Percentiles rank a stretch among this genome's conserved stretches.
Evolutionary conservation across 2,329 filamentous ascomycete genomes (phyloP).

Genomic region (Cladorrhinum sp.): DNA sequence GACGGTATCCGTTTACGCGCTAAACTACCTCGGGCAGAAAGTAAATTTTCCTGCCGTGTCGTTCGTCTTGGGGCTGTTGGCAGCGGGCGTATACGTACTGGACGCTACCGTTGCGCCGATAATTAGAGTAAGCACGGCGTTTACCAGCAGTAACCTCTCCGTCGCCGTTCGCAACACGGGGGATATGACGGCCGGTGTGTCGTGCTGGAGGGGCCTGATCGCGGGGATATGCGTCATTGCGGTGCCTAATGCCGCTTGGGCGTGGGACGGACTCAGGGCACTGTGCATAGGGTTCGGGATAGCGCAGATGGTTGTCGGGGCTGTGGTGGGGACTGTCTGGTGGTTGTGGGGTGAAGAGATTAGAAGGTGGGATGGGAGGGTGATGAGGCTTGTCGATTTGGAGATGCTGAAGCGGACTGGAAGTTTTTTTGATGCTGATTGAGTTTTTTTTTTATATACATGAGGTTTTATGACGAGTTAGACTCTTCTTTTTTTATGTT

Average conservation of each 20-base stretch:
- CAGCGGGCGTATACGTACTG: constrained; percentile 41
- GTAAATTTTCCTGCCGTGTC: constrained; percentile 42
- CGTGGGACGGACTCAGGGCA: constrained; percentile 36
- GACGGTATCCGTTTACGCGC: constrained; percentile 29
- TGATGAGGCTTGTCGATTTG: constrained; percentile 48
- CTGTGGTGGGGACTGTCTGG: constrained; percentile 36
- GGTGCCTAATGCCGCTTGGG: constrained; percentile 38
- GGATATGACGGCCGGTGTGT: constrained; percentile 47
- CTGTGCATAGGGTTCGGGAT: constrained; percentile 42
- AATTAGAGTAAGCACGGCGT: constrained; percentile 47
- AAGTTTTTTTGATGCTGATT: constrained; percentile 34
- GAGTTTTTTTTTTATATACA: too few relatives aligned
- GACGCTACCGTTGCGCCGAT: constrained; percentile 42
- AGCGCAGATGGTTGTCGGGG: constrained; percentile 40
- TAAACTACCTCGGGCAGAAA: constrained; percentile 27
- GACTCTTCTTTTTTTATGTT: too few relatives aligned
- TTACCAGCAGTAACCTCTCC: constrained; percentile 47
- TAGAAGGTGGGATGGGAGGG: constrained; percentile 42
- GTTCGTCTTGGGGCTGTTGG: constrained; percentile 47
- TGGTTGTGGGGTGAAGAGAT: constrained; percentile 43
- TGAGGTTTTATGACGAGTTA: too few relatives aligned
- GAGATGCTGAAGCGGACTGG: constrained; percentile 40
- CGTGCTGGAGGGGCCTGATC: constrained; percentile 40
- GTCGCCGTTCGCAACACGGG: constrained; percentile 44
- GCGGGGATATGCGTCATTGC: constrained; percentile 45